A percentile compares a stretch with the other conserved stretches of the same genome.
These are phyloP conservation scores for Diplodia intermedia DNA, from an alignment of 2,329 filamentous ascomycete species.

Conservation along the genomic window DNA sequence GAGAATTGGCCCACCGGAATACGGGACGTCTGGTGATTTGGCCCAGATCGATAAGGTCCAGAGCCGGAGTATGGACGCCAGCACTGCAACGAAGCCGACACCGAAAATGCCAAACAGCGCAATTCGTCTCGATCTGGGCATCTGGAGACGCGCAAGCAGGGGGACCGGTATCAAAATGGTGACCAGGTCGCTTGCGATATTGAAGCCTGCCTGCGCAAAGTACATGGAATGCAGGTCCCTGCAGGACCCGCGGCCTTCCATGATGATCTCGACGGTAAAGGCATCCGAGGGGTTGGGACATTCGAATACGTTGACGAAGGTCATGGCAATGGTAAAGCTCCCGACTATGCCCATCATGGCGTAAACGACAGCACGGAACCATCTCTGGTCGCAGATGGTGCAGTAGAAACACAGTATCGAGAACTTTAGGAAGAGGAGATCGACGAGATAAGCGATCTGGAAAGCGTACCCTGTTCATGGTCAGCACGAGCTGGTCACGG, in stretches of 20 bases:
- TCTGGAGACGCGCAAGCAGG: constrained; percentile 55
- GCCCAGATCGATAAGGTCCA: constrained; percentile 48
- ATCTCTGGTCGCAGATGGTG: constrained; percentile 44
- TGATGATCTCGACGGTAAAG: constrained; percentile 40
- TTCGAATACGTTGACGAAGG: constrained; percentile 44
- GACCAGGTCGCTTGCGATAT: constrained; percentile 52
- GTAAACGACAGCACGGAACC: constrained; percentile 43
- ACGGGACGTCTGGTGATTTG: constrained; percentile 36
- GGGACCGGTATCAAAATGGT: constrained; percentile 56
- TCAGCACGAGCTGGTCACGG: background rate
- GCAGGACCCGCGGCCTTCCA: constrained; percentile 40
- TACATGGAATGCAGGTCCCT: constrained; percentile 44
- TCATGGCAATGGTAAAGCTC: constrained; percentile 42
- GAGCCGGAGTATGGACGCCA: constrained; percentile 47
- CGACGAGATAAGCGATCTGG: constrained; percentile 40
- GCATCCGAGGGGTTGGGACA: constrained; percentile 44
- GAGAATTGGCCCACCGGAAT: constrained; percentile 44
- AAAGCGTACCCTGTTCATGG: constrained; percentile 39
- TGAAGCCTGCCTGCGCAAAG: constrained; percentile 49
- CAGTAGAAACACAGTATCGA: constrained; percentile 48
- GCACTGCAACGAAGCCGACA: constrained; percentile 46
- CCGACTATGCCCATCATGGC: constrained; percentile 42
- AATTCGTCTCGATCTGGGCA: constrained; percentile 58
- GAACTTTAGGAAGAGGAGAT: constrained; percentile 43
- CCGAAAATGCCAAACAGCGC: constrained; percentile 55